phyloP scores from a whole-genome alignment of 169 alveolate species.

The Plasmodium vivax region DNA sequence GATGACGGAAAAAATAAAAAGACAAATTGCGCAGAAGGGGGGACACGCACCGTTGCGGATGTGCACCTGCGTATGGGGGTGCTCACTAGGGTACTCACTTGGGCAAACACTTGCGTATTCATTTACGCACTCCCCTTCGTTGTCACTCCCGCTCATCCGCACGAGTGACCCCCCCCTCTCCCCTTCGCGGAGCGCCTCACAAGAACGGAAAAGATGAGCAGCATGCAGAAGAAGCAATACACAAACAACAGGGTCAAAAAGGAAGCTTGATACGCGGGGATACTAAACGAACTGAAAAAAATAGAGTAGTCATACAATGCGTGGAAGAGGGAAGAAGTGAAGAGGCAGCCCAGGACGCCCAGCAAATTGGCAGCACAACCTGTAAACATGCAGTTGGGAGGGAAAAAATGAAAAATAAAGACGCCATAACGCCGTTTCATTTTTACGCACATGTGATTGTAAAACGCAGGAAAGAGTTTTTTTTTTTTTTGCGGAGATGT shows the following conservation, averaged over 20 bases:
- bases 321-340: conserved; percentile 54
- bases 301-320: conserved; percentile 68
- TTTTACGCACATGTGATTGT: neutral
- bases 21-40: neutral
- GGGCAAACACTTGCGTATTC: neutral
- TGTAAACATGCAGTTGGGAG: neutral
- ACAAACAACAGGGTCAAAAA: conserved; percentile 30
- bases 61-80: neutral
- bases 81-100: neutral
- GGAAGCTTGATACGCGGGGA: conserved; percentile 22
- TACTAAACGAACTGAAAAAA: conserved; percentile 32
- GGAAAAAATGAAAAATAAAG: neutral
- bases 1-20: neutral
- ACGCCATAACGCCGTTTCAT: neutral
- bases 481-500: neutral
- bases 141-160: neutral
- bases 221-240: conserved; percentile 17
- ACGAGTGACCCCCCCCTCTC: neutral
- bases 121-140: neutral
- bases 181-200: neutral
- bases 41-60: neutral
- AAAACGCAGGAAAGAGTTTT: neutral
- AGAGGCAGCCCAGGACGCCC: conserved; percentile 2
- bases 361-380: conserved; percentile 2
- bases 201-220: conserved; percentile 35